These are phyloP conservation scores for Ophiostoma ulmi DNA, from an alignment of 2,329 filamentous ascomycete genomes.

Conservation along the genomic window DNA sequence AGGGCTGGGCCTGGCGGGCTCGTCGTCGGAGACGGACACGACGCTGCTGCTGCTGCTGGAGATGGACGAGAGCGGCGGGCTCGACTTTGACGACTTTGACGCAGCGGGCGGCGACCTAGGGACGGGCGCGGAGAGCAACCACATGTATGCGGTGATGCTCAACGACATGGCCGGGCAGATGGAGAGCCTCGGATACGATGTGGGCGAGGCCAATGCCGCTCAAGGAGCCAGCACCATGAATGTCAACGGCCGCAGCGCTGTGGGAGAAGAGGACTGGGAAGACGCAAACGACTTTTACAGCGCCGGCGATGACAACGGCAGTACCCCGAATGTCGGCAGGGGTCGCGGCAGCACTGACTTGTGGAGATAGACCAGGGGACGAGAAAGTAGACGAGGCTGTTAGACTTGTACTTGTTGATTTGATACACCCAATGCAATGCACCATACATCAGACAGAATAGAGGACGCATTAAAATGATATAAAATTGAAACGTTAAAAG, in stretches of 20 bases:
- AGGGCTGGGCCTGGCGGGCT: slow-evolving; percentile 33
- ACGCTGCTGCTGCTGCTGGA: slow-evolving; percentile 25
- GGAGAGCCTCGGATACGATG: neutral
- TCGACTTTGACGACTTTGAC: neutral
- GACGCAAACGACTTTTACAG: neutral
- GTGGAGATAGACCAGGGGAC: too few species aligned
- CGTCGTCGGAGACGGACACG: slow-evolving; percentile 29
- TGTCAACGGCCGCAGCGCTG: too few species aligned
- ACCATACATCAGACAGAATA: neutral
- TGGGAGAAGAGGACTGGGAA: neutral
- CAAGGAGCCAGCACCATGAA: neutral
- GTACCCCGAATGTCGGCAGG: neutral
- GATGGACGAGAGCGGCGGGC: slow-evolving; percentile 16
- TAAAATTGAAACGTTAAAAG: neutral
- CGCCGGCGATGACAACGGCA: neutral
- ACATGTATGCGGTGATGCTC: slow-evolving; percentile 19
- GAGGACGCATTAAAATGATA: neutral
- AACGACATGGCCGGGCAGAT: slow-evolving; percentile 13
- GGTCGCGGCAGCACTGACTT: too few species aligned
- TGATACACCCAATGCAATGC: neutral
- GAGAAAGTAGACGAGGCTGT: neutral
- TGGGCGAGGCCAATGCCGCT: neutral
- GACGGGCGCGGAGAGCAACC: slow-evolving; percentile 44
- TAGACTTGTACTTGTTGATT: neutral
- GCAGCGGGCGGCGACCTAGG: slow-evolving; percentile 32